phyloP scores from a whole-genome alignment of 805 yeast species.

The Priceomyces carsonii region DNA sequence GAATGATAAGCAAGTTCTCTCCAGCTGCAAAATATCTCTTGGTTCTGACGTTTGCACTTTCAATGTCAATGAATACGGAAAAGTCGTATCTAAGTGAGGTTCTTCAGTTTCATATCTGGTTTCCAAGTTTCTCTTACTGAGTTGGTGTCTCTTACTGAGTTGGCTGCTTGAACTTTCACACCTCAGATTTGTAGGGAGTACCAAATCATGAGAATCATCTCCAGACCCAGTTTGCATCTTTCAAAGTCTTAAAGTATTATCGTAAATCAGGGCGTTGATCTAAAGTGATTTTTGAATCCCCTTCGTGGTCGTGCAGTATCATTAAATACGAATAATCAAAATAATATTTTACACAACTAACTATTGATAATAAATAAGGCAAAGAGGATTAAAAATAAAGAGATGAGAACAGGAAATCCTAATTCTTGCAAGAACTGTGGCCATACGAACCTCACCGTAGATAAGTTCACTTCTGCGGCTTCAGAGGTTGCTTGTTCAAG shows the following conservation, averaged over 20 bases:
- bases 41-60: slow-evolving; percentile 46
- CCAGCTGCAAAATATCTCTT: slow-evolving; percentile 54
- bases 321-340: no score
- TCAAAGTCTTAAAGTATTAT: no score
- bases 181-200: no score
- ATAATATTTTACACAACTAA: background rate
- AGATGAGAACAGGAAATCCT: slow-evolving; percentile 4
- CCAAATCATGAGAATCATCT: no score
- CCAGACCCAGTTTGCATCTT: no score
- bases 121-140: no score
- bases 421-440: slow-evolving; percentile 26
- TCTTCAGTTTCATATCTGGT: slow-evolving; percentile 3
- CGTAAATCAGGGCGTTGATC: no score
- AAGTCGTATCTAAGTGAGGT: slow-evolving; percentile 8
- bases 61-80: slow-evolving; percentile 19
- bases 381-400: background rate
- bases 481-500: slow-evolving; percentile 75
- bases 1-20: slow-evolving; percentile 53
- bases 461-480: slow-evolving; percentile 36
- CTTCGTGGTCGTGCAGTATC: no score
- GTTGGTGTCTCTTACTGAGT: no score
- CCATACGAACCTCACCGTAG: slow-evolving; percentile 20
- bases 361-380: background rate
- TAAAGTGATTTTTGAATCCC: no score
- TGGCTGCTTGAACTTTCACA: no score